A percentile compares a stretch with the other conserved stretches of the same genome.
Evolutionary conservation across 192 early-diverging fungal genomes (phyloP).

Genomic region (Coemansia sp.): DNA sequence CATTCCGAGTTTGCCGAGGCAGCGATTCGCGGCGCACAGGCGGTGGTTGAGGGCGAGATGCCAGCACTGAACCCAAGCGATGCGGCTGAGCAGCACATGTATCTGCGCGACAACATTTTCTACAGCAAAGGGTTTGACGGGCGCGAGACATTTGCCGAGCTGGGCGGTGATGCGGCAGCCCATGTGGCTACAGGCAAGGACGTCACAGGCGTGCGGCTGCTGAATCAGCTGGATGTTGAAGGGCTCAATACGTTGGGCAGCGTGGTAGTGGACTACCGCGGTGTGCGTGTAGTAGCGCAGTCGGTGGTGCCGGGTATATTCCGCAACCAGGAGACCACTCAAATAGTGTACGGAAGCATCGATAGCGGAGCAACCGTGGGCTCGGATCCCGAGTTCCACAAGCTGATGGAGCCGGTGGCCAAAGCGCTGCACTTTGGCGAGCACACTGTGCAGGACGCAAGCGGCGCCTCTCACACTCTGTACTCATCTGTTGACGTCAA

Average conservation of each 20-base stretch:
- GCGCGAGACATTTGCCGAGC: constrained; percentile 73
- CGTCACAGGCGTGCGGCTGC: constrained; percentile 79
- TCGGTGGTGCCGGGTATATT: constrained; percentile 88
- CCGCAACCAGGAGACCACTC: constrained; percentile 68
- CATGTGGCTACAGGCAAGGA: constrained; percentile 95
- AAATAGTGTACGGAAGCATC: constrained; percentile 88
- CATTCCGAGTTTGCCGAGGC: constrained; percentile 93
- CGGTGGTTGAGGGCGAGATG: constrained; percentile 78
- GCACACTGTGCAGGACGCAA: constrained; percentile 72
- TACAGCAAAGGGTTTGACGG: constrained; percentile 88
- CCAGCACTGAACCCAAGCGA: constrained; percentile 77
- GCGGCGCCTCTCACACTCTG: constrained; percentile 63
- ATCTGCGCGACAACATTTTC: constrained; percentile 94
- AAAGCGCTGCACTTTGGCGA: constrained; percentile 76
- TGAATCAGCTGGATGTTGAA: constrained; percentile 72
- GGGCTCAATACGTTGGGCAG: constrained; percentile 88
- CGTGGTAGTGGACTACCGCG: constrained; percentile 90
- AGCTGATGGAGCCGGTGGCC: constrained; percentile 66
- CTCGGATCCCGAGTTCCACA: constrained; percentile 73
- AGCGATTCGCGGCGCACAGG: constrained; percentile 78
- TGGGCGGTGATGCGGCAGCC: constrained; percentile 86
- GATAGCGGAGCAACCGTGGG: constrained; percentile 79
- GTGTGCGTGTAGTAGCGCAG: constrained; percentile 88
- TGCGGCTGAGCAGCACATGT: constrained; percentile 78
- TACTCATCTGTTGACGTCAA: constrained; percentile 88